Base-by-base conservation (phyloP, 345 rosid genomes). In the Eucalyptus caleyi region DNA sequence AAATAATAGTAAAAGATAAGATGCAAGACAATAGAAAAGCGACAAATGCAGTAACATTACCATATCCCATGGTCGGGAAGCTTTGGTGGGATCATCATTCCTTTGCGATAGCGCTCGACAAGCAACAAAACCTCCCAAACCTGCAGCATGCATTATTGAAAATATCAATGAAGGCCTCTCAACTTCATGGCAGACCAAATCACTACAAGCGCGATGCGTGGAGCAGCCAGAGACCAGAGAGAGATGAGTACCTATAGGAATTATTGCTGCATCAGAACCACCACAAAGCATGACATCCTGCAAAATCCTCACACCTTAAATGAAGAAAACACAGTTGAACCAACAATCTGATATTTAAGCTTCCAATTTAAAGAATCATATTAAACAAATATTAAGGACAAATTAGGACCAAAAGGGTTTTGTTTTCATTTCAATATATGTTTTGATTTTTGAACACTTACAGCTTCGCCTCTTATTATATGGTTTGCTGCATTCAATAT, bases 241-340 rank as follows among this genome's bases (percentile, higher is more conserved):
- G 9, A 77, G 30, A 77, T 40, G 30, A 90, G 89, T 91, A 97
- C 99, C 99, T 88, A 97, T 97, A 54, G 99, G 99, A 91, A 97
- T 96, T 86, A 97, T 94, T 85, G 93, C 94, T 37, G 99, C 94
- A 90, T 97, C 99, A 37, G 99, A 96, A 90, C 99, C 99, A 89
- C 99, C 99, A 92, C 97, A 97, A 89, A 97, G 98, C 99, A 97
- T 97, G 89, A 97, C 65, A 94, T 97, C 95, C 99, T 97, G 94
- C 90, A 91, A 90, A 50, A 67, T 91, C 34, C 87, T 50, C 88
- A 91, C 87, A 88, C 27, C 85, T 40, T 77, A 77, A 77, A 77
- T 4, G 27, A 40, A 77, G 47, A 77, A 37, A 40, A 40, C 27
- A 40, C 85, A 21, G 47, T 77, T 40, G 85, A 77, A 40, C 85